phyloP scores from a whole-genome alignment of 1,284 basidiomycete species.

The Ceratobasidium sp. region DNA sequence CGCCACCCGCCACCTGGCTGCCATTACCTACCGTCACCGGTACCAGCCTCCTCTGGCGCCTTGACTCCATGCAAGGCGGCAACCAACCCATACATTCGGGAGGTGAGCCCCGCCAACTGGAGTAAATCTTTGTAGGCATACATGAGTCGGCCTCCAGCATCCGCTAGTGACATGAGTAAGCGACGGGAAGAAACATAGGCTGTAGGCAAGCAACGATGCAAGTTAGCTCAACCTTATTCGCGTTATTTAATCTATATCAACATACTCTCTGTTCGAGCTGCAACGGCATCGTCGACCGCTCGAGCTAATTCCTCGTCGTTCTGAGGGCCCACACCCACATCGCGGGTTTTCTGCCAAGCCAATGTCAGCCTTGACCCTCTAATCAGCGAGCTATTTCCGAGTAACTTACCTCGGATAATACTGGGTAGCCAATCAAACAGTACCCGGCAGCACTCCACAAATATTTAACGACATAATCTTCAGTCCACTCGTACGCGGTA shows the following conservation, averaged over 20 bases:
- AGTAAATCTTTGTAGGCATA: conserved; percentile 91
- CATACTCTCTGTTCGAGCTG: conserved; percentile 68
- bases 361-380: conserved; percentile 50
- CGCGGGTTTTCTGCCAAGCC: conserved; percentile 53
- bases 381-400: conserved; percentile 55
- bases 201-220: conserved; percentile 48
- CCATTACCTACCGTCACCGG: conserved; percentile 36
- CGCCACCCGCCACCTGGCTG: neutral
- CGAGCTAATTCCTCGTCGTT: conserved; percentile 7
- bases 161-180: conserved; percentile 87
- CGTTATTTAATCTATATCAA: conserved; percentile 30
- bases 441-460: conserved; percentile 91
- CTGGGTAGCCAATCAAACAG: conserved; percentile 83
- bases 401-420: conserved; percentile 54
- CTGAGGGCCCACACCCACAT: conserved; percentile 23
- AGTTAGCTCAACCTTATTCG: conserved; percentile 18
- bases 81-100: conserved; percentile 84
- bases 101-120: conserved; percentile 90
- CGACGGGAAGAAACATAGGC: conserved; percentile 97
- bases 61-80: conserved; percentile 72
- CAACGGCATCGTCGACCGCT: conserved; percentile 54
- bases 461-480: conserved; percentile 94
- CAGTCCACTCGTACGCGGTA: conserved; percentile 86
- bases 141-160: conserved; percentile 92
- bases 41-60: conserved; percentile 43